Percentiles rank a stretch among this genome's conserved stretches.
Evolutionary conservation across 129 eudicot species (phyloP).

Genomic region (Heracleum sosnowskyi): DNA sequence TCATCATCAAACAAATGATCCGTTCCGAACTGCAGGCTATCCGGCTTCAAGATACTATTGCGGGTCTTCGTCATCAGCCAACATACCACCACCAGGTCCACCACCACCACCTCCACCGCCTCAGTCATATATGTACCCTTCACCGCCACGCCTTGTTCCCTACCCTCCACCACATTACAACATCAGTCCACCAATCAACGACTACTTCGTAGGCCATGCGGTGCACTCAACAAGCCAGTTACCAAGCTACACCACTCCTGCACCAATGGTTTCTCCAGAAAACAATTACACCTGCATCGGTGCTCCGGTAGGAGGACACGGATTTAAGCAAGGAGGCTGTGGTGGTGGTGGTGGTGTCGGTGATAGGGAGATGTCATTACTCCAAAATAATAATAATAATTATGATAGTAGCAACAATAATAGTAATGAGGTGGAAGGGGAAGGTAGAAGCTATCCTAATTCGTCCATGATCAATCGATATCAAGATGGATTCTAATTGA

Average conservation of each 20-base stretch:
- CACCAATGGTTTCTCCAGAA: conserved; percentile 7
- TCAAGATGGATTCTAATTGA: conserved; percentile 35
- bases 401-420: conserved; percentile 13
- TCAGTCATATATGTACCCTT: conserved; percentile 41
- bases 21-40: conserved; percentile 43
- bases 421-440: conserved; percentile 18
- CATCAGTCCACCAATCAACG: conserved; percentile 35
- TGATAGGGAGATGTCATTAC: conserved; percentile 28
- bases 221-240: conserved; percentile 25
- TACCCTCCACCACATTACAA: conserved; percentile 26
- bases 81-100: conserved; percentile 30
- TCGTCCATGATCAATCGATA: conserved; percentile 11
- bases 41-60: conserved; percentile 35
- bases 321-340: conserved; percentile 24
- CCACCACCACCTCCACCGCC: conserved; percentile 34
- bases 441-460: conserved; percentile 11
- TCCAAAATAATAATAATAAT: not conserved
- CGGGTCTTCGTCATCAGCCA: conserved; percentile 29
- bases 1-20: conserved; percentile 36
- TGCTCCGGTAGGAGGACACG: conserved; percentile 58
- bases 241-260: conserved; percentile 6
- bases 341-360: conserved; percentile 36
- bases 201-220: conserved; percentile 64
- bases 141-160: conserved; percentile 44
- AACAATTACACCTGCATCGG: conserved; percentile 79